Base-by-base conservation (phyloP, 2,329 filamentous ascomycete species). In the Orbilia ellipsospora region DNA sequence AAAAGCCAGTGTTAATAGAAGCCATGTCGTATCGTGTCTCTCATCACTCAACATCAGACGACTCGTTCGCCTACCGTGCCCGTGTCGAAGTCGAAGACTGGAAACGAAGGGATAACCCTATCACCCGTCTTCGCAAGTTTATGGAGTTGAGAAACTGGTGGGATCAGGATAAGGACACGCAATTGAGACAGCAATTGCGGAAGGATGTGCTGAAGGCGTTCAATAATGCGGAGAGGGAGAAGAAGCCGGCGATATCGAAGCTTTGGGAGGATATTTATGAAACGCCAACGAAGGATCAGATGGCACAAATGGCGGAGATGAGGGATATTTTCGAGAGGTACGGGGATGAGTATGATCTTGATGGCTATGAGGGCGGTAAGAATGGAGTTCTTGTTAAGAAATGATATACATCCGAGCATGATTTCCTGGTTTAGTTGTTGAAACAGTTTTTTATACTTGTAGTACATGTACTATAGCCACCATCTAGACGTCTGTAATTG, bases 11-110 rank as follows among this genome's bases (percentile, higher is more conserved):
- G 0, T 85, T 99, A 6, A 90, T 99, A 48, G 95, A 99, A 83
- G 93, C 93, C 67, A 96, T 99, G 92, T 94, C 92, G 23, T 99
- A 99, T 83, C 93, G 95, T n/a, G 94, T 98, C 51, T 94, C 92
- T 5, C 93, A 99, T 81, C 95, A 99, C 84, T 97, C 93, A 83
- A 99, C 95, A 0, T 95, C 92, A 0, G 95, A 99, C 81, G 95
- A 99, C 83, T 95, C 92, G 26, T 99, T 97, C 80, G 95, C 95
- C 0, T 99, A 99, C 84, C 91, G 95, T 7, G 93, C 94, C 0
- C 89, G 91, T 26, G 90, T 97, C 0, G 95, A 99, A 81, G 95
- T 99, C 6, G 92, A 97, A 81, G 92, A 96, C 81, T 97, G 93
- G 93, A 96, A 96, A 82, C 82, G 93, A 0, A 86, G 93, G 12